Percentiles rank a stretch among this genome's conserved stretches.
phyloP scores from a whole-genome alignment of 768 basidiomycete genomes.

The Auricularia sp. region DNA sequence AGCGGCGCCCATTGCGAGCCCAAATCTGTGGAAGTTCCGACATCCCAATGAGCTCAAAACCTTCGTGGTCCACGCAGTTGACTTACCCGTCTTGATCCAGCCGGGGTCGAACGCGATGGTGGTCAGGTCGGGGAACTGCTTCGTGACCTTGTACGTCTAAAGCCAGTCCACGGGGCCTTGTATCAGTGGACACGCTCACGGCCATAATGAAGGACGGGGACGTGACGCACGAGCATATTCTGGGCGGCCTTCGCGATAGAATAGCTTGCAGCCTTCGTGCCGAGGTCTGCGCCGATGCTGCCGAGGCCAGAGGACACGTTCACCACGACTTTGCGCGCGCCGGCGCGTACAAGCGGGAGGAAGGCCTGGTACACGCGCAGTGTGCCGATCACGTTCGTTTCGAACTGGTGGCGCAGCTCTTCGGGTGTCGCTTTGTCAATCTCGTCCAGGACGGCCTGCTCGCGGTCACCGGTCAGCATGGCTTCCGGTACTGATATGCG shows the following conservation, averaged over 20 bases:
- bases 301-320: conserved; percentile 24
- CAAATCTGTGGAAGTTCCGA: too few species aligned
- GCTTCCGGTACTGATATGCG: not conserved
- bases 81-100: conserved; percentile 31
- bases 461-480: not conserved
- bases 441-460: not conserved
- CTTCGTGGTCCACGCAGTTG: not conserved
- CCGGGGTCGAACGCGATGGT: conserved; percentile 26
- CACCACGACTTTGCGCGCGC: conserved; percentile 23
- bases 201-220: not conserved
- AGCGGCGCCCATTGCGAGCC: too few species aligned
- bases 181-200: too few species aligned
- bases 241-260: conserved; percentile 29
- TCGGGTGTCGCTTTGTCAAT: conserved; percentile 11
- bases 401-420: conserved; percentile 17
- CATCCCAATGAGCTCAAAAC: too few species aligned
- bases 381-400: conserved; percentile 27
- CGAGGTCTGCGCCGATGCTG: conserved; percentile 25
- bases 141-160: conserved; percentile 30
- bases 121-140: conserved; percentile 25
- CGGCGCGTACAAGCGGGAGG: conserved; percentile 23
- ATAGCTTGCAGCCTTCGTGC: conserved; percentile 23
- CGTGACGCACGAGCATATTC: conserved; percentile 29
- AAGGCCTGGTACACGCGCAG: conserved; percentile 25
- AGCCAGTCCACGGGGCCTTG: too few species aligned